Evolutionary conservation across 177 flowering plant species (phyloP), one percentile per base, ranked within the genome.

Genomic region (Telopea speciosissima): DNA sequence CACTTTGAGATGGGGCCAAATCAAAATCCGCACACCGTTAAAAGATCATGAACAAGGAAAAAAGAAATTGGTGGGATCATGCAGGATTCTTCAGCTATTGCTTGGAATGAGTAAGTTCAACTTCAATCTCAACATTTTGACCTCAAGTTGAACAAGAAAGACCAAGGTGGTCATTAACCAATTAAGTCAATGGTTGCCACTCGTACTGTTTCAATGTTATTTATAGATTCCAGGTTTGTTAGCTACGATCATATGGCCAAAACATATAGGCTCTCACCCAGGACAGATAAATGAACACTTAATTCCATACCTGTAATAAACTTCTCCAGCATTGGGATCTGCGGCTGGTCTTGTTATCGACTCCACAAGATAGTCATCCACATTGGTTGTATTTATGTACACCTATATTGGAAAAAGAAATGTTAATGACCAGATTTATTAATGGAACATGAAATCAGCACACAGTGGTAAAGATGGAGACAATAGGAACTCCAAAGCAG

Each of bases 311-410:
- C 98, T 89, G 83, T 95, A 95, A 76, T 95, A 95, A 59, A 95
- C 99, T 83, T 95, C 97, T 68, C 94, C 94, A 12, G 99, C 93
- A 79, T 92, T 92, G 45, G 99, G 99, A 74, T 95, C 97, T 24
- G 79, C 83, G 58, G 99, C 90, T 44, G 99, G 99, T 67, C 63
- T 82, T 23, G 81, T 87, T 63, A 95, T 95, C 60, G 99, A 92
- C 68, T 92, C 82, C 62, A 95, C 88, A 33, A 95, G 96, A 81
- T 95, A 95, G 73, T 92, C 97, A 81, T 95, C 99, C 74, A 92
- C 99, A 79, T 95, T 95, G 45, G 90, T 70, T 44, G 85, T 21
- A 76, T 95, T 84, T 75, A 82, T 73, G 68, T 95, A 95, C 12
- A 95, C 97, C 99, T 95, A 83, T 23, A 74, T 70, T 44, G 40